Evolutionary conservation across 305 asterid genomes (phyloP), one percentile per base, ranked within the genome.

Genomic region (Caryopteris hybrid): DNA sequence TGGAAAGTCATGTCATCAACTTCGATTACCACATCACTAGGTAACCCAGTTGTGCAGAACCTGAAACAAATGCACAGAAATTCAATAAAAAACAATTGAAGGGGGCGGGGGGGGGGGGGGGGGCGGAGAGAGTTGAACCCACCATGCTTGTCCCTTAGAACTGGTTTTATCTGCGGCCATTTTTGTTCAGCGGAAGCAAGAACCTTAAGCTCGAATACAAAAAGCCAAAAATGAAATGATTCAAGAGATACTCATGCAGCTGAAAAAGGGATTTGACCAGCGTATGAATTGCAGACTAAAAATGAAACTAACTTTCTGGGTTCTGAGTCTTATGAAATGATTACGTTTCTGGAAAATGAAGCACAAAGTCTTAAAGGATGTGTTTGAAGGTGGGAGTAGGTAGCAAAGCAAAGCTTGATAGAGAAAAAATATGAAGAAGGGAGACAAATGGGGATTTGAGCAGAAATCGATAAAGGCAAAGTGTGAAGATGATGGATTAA

Each of bases 101-200:
- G 16, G 45, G 8, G 16, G 2, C 27, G 9, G 8, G 17, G 14
- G 6, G 1, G 16, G 3, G 8, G 0, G 61, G n/a, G 42, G 4
- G 45, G 1, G 64, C 10, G 47, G 18, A 31, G 1, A 4, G 10
- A 47, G 6, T 10, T 39, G 12, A 31, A 3, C 81, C 79, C 73
- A 88, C 97, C 96, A 90, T 69, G 98, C 98, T 79, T 90, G 97
- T 48, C 97, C 98, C 85, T 88, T 88, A 74, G 97, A 59, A 31
- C 72, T 75, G 61, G 91, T 81, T 70, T 81, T 86, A 25, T 86
- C 90, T 45, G 88, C 61, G 17, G 87, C 89, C 96, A 88, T 83
- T 11, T 48, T 16, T 21, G 29, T 39, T 55, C 34, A 33, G 25
- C 8, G 18, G 46, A 31, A 42, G 61, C 12, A 56, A 43, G 53